Base-by-base conservation (phyloP, 768 basidiomycete species). In the Lactarius pseudohatsudake region DNA sequence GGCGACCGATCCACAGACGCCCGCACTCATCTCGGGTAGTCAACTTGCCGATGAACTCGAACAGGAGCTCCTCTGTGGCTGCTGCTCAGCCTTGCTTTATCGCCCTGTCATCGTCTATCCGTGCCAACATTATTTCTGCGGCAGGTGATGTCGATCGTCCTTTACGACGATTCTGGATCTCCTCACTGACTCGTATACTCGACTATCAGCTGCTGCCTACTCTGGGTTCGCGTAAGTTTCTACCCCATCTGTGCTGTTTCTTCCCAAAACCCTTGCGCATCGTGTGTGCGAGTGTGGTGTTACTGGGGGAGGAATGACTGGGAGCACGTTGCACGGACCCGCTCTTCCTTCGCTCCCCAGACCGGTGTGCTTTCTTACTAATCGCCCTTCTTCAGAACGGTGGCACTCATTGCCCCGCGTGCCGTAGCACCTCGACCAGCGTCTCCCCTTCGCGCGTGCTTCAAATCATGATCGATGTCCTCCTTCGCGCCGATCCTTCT, bases 121-220 rank as follows among this genome's bases (percentile, higher is more conserved):
- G 36, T 94, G 92, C 75, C 90, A 93, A 71, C 92, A 94, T 80
- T 92, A 90, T 81, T 94, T 93, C 74, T 94, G 92, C 72, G 92
- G 92, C 76, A 92, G 92, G 91, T 92, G 76, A 65, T 78, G 71
- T 58, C 58, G 54, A 64, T 66, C 54, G 13, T 54, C 59, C 53
- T 32, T 53, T 26, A 34, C 36, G 26, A 5, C n/a, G 22, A 34
- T 30, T 53, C 20, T 62, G 20, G 22, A 15, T 53, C 53, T 15
- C 9, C 40, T 11, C 16, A 41, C 60, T 69, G 32, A 67, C 41
- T 26, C 40, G 26, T n/a, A 50, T 1, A 34, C 72, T 62, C 11
- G 69, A 20, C 41, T 36, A 55, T 15, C 68, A 94, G 92, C 73
- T 94, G 92, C 75, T 90, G 89, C 74, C 80, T 85, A 1, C 83